These are phyloP conservation scores for Pestalotiopsis sp. DNA, from an alignment of 2,329 filamentous ascomycete genomes.

Conservation along the genomic window DNA sequence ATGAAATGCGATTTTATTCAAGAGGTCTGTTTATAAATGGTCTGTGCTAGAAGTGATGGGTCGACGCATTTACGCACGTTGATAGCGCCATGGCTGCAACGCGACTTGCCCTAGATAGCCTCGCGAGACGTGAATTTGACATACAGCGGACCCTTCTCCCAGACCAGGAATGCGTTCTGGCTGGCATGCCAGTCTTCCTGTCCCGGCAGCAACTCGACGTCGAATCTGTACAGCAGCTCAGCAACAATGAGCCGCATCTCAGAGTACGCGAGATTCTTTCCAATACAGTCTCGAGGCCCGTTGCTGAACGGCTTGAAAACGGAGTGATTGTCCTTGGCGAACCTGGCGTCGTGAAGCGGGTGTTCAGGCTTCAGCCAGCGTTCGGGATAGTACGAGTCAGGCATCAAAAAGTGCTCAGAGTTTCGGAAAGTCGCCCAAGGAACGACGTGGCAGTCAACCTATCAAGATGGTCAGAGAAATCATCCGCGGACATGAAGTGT, in stretches of 20 bases:
- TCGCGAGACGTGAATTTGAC: constrained; percentile 3
- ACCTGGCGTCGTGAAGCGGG: constrained; percentile 16
- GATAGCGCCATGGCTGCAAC: background rate
- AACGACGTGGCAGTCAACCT: constrained; percentile 43
- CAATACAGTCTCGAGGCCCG: constrained; percentile 22
- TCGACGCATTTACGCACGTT: no score
- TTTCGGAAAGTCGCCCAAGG: constrained; percentile 46
- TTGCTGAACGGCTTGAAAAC: constrained; percentile 21
- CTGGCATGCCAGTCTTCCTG: constrained; percentile 13
- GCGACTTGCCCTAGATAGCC: background rate
- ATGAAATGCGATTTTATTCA: no score
- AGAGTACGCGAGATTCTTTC: constrained; percentile 33
- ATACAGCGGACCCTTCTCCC: constrained; percentile 10
- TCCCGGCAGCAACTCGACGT: constrained; percentile 32
- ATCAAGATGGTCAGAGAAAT: background rate
- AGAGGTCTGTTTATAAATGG: no score
- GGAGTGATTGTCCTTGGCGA: constrained; percentile 18
- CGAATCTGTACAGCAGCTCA: constrained; percentile 37
- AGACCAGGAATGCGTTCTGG: background rate
- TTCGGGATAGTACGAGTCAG: constrained; percentile 28
- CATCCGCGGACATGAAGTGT: no score
- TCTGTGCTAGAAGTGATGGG: no score
- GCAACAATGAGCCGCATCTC: constrained; percentile 38
- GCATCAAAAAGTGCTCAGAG: constrained; percentile 45
- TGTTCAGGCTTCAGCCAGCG: constrained; percentile 19